These are phyloP conservation scores for Sporothrix inflata DNA, from an alignment of 2,329 filamentous ascomycete genomes.

Conservation along the genomic window DNA sequence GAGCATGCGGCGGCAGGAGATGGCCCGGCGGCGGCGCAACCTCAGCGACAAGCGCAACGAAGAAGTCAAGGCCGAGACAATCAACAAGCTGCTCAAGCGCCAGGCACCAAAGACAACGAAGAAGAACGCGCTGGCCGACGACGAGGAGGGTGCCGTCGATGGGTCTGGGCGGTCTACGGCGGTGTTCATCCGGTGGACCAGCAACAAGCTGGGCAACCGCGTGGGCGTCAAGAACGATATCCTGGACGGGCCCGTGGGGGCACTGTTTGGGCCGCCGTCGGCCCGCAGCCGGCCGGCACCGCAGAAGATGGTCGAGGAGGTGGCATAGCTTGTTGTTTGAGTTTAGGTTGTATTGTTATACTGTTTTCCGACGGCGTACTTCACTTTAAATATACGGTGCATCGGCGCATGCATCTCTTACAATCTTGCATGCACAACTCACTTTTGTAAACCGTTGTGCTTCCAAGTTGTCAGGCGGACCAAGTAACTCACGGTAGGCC, in stretches of 20 bases:
- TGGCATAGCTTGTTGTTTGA: slow-evolving; percentile 38
- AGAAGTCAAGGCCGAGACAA: slow-evolving; percentile 81
- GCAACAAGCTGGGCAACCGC: slow-evolving; percentile 64
- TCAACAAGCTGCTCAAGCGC: slow-evolving; percentile 87
- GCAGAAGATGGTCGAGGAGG: slow-evolving; percentile 60
- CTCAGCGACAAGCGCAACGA: slow-evolving; percentile 68
- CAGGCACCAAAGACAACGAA: slow-evolving; percentile 74
- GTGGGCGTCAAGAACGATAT: slow-evolving; percentile 71
- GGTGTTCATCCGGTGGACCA: slow-evolving; percentile 71
- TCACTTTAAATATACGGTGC: neutral
- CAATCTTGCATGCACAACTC: neutral
- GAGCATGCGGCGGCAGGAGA: slow-evolving; percentile 64
- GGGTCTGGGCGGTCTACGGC: slow-evolving; percentile 46
- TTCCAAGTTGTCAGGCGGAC: neutral
- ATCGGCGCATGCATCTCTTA: neutral
- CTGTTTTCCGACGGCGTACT: neutral
- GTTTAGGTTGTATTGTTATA: neutral
- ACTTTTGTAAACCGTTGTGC: too few species aligned
- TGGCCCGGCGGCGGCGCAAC: slow-evolving; percentile 64
- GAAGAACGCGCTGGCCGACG: slow-evolving; percentile 55
- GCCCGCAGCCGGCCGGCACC: slow-evolving; percentile 36
- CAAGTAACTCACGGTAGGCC: neutral
- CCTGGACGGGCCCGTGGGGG: slow-evolving; percentile 64
- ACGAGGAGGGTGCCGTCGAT: slow-evolving; percentile 49
- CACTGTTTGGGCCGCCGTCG: slow-evolving; percentile 53